Percentiles rank a stretch among this genome's conserved stretches.
These are phyloP conservation scores for Fraxinus ornus DNA, from an alignment of 305 asterid genomes.

Conservation along the genomic window DNA sequence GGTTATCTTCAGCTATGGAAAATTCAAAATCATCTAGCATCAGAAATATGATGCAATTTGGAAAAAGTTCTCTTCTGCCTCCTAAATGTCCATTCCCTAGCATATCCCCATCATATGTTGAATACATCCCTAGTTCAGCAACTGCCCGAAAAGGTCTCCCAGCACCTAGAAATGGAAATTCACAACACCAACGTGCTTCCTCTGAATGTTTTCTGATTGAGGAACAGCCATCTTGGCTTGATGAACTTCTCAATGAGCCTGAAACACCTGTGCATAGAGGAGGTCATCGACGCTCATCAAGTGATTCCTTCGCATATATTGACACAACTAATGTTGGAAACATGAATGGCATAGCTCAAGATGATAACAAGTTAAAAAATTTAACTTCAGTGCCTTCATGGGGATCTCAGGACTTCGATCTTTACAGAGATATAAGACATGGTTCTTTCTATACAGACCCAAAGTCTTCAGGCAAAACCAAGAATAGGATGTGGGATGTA, in stretches of 20 bases:
- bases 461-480: conserved; percentile 45
- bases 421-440: conserved; percentile 48
- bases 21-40: conserved; percentile 55
- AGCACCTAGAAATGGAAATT: conserved; percentile 50
- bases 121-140: conserved; percentile 47
- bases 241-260: conserved; percentile 88
- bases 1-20: conserved; percentile 39
- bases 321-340: conserved; percentile 47
- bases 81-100: conserved; percentile 69
- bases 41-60: conserved; percentile 53
- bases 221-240: conserved; percentile 92
- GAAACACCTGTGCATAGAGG: conserved; percentile 75
- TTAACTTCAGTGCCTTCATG: conserved; percentile 50
- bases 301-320: conserved; percentile 77
- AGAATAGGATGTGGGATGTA: conserved; percentile 60
- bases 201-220: conserved; percentile 71
- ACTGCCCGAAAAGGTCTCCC: conserved; percentile 52
- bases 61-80: conserved; percentile 58
- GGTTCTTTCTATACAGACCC: conserved; percentile 49
- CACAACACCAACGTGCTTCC: conserved; percentile 73
- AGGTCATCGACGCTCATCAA: conserved; percentile 83
- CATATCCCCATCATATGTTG: conserved; percentile 48
- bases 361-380: conserved; percentile 51
- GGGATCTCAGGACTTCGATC: conserved; percentile 73
- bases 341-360: conserved; percentile 57